A percentile compares a stretch with the other conserved stretches of the same genome.
phyloP scores from a whole-genome alignment of 371 early-diverging fungal genomes.

The Coemansia linderi region DNA sequence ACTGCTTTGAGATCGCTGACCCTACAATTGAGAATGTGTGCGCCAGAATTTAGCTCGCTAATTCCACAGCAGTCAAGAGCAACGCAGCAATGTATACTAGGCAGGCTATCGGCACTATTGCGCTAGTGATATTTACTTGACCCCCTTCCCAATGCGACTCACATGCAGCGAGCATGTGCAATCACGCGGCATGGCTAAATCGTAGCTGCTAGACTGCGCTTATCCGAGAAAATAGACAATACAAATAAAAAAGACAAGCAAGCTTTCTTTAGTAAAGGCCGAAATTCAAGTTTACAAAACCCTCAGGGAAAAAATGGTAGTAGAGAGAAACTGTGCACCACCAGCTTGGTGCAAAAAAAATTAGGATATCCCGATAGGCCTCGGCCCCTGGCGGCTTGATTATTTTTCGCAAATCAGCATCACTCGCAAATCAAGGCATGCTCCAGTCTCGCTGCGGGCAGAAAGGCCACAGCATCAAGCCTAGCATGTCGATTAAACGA shows the following conservation, averaged over 20 bases:
- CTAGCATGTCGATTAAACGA: not conserved
- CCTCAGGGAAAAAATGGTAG: not conserved
- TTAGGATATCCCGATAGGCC: not conserved
- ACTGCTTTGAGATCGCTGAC: slow-evolving; percentile 30
- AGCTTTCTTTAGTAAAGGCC: not conserved
- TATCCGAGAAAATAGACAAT: not conserved
- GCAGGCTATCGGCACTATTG: not conserved
- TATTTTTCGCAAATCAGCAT: not conserved
- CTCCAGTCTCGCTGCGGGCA: not conserved
- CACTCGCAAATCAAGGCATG: not conserved
- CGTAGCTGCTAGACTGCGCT: not conserved
- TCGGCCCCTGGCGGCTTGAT: not conserved
- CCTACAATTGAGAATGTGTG: slow-evolving; percentile 12
- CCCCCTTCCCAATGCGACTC: slow-evolving; percentile 44
- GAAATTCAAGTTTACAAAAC: not conserved
- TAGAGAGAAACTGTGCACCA: not conserved
- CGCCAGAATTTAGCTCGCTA: not conserved
- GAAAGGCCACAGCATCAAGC: not conserved
- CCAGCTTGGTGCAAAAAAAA: not conserved
- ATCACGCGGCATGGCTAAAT: slow-evolving; percentile 45
- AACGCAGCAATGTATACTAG: not conserved
- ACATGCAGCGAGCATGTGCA: slow-evolving; percentile 50
- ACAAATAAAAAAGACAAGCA: not conserved
- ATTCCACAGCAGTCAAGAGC: not conserved
- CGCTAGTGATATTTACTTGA: slow-evolving; percentile 33